phyloP scores from a whole-genome alignment of 208 protist species.

The Leishmania lainsoni region DNA sequence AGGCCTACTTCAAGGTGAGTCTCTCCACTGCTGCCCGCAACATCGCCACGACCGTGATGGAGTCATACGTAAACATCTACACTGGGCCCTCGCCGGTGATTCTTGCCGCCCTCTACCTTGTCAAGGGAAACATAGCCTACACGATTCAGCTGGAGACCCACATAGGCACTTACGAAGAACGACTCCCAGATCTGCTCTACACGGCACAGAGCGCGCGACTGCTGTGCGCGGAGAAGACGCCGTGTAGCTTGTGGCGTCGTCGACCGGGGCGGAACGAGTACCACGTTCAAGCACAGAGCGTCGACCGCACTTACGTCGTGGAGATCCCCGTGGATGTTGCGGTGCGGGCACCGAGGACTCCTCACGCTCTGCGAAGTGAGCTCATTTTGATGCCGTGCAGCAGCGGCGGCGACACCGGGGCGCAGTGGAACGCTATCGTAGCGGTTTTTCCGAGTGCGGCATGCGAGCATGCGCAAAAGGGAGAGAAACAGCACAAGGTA shows the following conservation, averaged over 20 bases:
- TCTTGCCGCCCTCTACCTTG: constrained; percentile 50
- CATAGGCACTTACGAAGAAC: constrained; percentile 40
- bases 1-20: constrained; percentile 63
- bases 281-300: constrained; percentile 4
- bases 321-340: constrained; percentile 11
- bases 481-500: not conserved
- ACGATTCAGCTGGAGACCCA: constrained; percentile 59
- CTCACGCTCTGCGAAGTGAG: not conserved
- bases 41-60: constrained; percentile 68
- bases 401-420: not conserved
- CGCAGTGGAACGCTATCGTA: constrained; percentile 1
- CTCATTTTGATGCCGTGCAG: constrained; percentile 17
- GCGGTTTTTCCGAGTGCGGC: not conserved
- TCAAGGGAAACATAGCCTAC: constrained; percentile 43
- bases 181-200: constrained; percentile 49
- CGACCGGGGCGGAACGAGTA: constrained; percentile 10
- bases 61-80: constrained; percentile 46
- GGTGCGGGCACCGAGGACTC: not conserved
- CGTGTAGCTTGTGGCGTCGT: not conserved
- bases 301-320: constrained; percentile 1
- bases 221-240: not conserved
- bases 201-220: constrained; percentile 54
- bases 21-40: constrained; percentile 39
- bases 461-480: not conserved
- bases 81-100: constrained; percentile 52